Percentiles rank a stretch among this genome's conserved stretches.
Evolutionary conservation across 2,329 filamentous ascomycete genomes (phyloP).

Genomic region (Fusarium nygamai): DNA sequence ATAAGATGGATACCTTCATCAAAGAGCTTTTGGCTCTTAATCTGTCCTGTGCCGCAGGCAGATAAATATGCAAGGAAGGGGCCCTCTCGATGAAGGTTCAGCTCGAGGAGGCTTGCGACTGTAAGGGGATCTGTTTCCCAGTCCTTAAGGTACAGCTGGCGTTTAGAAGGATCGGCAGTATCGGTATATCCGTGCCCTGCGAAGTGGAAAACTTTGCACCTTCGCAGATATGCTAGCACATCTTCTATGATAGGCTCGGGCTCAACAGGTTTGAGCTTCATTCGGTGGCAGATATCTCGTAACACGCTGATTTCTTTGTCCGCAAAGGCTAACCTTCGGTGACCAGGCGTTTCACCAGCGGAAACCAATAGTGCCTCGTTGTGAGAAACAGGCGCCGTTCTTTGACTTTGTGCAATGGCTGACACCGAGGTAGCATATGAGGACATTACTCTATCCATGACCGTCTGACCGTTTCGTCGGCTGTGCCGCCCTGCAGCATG

Average conservation of each 20-base stretch:
- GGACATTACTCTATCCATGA: not conserved
- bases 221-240: not conserved
- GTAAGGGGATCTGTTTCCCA: not conserved
- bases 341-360: not conserved
- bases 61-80: not conserved
- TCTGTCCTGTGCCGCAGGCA: not conserved
- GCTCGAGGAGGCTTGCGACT: not conserved
- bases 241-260: rapidly evolving
- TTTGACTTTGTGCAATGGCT: not conserved
- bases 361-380: not conserved
- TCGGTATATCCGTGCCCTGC: not conserved
- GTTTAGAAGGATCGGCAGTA: not conserved
- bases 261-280: rapidly evolving
- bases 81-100: not conserved
- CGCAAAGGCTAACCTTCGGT: not conserved
- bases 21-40: not conserved
- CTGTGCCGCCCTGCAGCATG: not conserved
- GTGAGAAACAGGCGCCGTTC: rapidly evolving
- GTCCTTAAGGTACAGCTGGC: not conserved
- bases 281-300: not conserved
- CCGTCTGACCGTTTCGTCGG: not conserved
- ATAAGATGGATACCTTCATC: not conserved
- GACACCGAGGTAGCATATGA: not conserved
- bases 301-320: not conserved
- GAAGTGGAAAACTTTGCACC: not conserved